Evolutionary conservation across 495 filamentous ascomycete genomes (phyloP), one percentile per base, ranked within the genome.

Genomic region (Antarctomyces pellizariae): DNA sequence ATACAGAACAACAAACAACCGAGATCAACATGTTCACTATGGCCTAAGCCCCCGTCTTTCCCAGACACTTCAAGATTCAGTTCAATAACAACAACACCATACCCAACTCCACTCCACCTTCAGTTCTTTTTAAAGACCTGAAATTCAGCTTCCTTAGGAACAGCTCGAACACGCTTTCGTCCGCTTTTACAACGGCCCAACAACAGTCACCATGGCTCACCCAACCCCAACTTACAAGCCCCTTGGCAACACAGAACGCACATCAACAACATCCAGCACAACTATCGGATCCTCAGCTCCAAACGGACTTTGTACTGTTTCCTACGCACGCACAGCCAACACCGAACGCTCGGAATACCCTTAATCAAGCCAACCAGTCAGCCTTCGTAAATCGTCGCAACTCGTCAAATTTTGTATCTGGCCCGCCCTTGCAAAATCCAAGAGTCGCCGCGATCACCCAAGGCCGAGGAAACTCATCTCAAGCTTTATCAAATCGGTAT

Each of bases 371-470:
- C 40, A 38, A 36, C 31, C 38, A 45, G 14, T 44, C 47, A 35
- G 48, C 46, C 44, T 40, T 46, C 41, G 43, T 25, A 34, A 47
- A 54, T 46, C 51, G 44, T 43, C 45, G 45, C 40, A 36, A 45
- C 39, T 45, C 54, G 11, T 48, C 42, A 36, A 41, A 46, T 39
- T 30, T 36, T 31, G 38, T 46, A 28, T 42, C 50, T 30, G 46
- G 50, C 16, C 38, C 52, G 17, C 35, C 44, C 36, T 34, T 57
- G 40, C 59, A 60, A 46, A 61, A 57, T 31, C 57, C 59, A 42
- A 56, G 59, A 45, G 55, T 71, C 42, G 59, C 57, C 25, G 58
- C 57, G 49, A 65, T 64, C 33, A 56, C 68, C 43, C 53, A 59
- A 52, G 49, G 54, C 38, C 57, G 59, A 48, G 64, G 64, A 47